phyloP scores from a whole-genome alignment of 1,284 basidiomycete species.

The Blastosporella zonata region DNA sequence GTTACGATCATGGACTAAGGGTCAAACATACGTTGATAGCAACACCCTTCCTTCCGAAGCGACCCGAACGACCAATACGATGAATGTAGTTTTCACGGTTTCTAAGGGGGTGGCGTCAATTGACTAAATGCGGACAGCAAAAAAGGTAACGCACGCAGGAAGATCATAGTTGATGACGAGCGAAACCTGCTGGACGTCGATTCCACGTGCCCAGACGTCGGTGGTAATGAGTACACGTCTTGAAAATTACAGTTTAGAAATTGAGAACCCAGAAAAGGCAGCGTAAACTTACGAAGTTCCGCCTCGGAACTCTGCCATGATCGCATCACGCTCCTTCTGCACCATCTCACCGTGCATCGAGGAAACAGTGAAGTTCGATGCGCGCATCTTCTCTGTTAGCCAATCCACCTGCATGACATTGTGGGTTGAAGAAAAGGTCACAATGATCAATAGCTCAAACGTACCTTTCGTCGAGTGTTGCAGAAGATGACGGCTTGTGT shows the following conservation, averaged over 20 bases:
- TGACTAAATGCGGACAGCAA: slow-evolving; percentile 16
- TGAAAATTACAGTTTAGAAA: slow-evolving; percentile 7
- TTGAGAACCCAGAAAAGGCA: neutral
- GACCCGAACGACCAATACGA: slow-evolving; percentile 93
- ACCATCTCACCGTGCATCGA: slow-evolving; percentile 99
- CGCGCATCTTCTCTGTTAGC: slow-evolving; percentile 98
- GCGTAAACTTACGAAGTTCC: slow-evolving; percentile 76
- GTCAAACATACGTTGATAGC: slow-evolving; percentile 73
- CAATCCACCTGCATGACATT: slow-evolving; percentile 78
- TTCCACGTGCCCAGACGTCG: slow-evolving; percentile 98
- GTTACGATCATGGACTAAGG: slow-evolving; percentile 4
- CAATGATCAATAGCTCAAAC: slow-evolving; percentile 17
- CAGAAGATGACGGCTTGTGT: slow-evolving; percentile 99
- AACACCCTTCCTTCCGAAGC: slow-evolving; percentile 94
- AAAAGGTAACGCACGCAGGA: slow-evolving; percentile 63
- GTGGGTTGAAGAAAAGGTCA: slow-evolving; percentile 9
- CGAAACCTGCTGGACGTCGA: slow-evolving; percentile 98
- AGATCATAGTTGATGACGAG: slow-evolving; percentile 98
- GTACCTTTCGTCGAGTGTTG: slow-evolving; percentile 94
- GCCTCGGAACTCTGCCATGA: slow-evolving; percentile 98
- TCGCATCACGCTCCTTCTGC: slow-evolving; percentile 97
- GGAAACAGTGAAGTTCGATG: slow-evolving; percentile 94
- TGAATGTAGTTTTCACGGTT: slow-evolving; percentile 99
- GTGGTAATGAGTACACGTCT: slow-evolving; percentile 95
- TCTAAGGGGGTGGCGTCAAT: slow-evolving; percentile 35